Base-by-base conservation (phyloP, 2,329 filamentous ascomycete genomes). In the Alternaria atra region DNA sequence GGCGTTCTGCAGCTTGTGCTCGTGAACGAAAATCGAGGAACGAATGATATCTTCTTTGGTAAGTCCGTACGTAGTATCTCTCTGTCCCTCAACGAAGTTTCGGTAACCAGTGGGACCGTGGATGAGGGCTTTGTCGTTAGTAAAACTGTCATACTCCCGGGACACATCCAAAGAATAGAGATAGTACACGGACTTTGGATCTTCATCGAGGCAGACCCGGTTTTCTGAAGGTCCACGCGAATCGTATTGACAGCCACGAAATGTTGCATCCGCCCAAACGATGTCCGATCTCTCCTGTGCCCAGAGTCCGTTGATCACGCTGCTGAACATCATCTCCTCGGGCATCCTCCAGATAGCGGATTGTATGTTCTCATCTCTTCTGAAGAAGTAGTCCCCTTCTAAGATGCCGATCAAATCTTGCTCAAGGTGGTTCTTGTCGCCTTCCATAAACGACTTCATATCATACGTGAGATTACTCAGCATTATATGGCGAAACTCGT, bases 11-110 rank as follows among this genome's bases (percentile, higher is more conserved):
- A 57, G 27, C 2, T 46, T 42, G 40, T 48, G 20, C 27, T 55
- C 30, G 13, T 61, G 52, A 3, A 54, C 52, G 8, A 25, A 52
- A 8, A 61, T 43, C 3, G 53, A 61, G 6, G 53, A 64, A n/a
- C 52, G 57, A 13, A 64, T 53, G 6, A 61, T 44, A 6, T 61
- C 52, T 2, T 61, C 23, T 1, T 17, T 71, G 10, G 77, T 78
- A 27, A 66, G 61, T 0, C 79, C 77, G 1, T 59, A 34, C 6
- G 42, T 20, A 4, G 25, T 29, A 4, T 6, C 4, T n/a, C n/a
- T 35, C 2, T 23, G 8, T 9, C 35, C n/a, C 13, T 56, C 27
- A 15, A 40, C 34, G 25, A 44, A 40, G 23, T 54, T 53, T 5
- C 55, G 43, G 15, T 37, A 61, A 12, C 59, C 55, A 2, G 55